These are phyloP conservation scores for Epichloe scottii DNA, from an alignment of 2,329 filamentous ascomycete genomes.

Conservation along the genomic window DNA sequence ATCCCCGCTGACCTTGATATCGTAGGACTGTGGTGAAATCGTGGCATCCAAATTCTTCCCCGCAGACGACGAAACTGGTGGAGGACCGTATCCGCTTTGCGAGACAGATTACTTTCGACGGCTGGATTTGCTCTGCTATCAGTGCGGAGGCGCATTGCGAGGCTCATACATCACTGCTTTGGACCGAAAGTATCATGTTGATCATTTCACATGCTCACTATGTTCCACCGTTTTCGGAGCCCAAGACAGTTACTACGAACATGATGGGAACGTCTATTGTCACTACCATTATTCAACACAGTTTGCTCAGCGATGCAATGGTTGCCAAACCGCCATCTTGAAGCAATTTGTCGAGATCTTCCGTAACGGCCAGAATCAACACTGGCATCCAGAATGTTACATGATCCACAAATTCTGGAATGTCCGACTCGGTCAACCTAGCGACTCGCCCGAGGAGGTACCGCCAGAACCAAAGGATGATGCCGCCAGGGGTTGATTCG, in stretches of 20 bases:
- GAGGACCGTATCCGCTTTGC: slow-evolving; percentile 84
- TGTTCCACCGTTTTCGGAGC: slow-evolving; percentile 97
- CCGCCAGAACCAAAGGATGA: slow-evolving; percentile 32
- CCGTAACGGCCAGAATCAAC: slow-evolving; percentile 93
- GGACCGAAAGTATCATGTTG: slow-evolving; percentile 96
- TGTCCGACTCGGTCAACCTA: slow-evolving; percentile 62
- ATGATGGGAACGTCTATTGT: slow-evolving; percentile 91
- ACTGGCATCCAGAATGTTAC: slow-evolving; percentile 99
- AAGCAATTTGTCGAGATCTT: slow-evolving; percentile 99
- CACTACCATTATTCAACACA: slow-evolving; percentile 98
- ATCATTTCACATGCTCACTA: slow-evolving; percentile 96
- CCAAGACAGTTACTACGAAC: slow-evolving; percentile 97
- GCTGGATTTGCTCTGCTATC: slow-evolving; percentile 78
- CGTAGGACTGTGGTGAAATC: slow-evolving; percentile 87
- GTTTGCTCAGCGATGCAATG: slow-evolving; percentile 91
- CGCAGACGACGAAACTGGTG: slow-evolving; percentile 77
- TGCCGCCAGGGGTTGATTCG: slow-evolving; percentile 61
- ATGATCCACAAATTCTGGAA: slow-evolving; percentile 99
- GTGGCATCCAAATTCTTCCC: slow-evolving; percentile 99
- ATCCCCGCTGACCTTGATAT: slow-evolving; percentile 6
- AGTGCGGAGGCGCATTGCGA: slow-evolving; percentile 82
- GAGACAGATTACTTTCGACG: slow-evolving; percentile 96
- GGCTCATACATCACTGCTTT: slow-evolving; percentile 97
- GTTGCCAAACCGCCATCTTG: slow-evolving; percentile 90
- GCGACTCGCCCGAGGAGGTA: slow-evolving; percentile 33